Conservation (phyloP, 441 rosid genomes). For the Manihot esculenta region DNA sequence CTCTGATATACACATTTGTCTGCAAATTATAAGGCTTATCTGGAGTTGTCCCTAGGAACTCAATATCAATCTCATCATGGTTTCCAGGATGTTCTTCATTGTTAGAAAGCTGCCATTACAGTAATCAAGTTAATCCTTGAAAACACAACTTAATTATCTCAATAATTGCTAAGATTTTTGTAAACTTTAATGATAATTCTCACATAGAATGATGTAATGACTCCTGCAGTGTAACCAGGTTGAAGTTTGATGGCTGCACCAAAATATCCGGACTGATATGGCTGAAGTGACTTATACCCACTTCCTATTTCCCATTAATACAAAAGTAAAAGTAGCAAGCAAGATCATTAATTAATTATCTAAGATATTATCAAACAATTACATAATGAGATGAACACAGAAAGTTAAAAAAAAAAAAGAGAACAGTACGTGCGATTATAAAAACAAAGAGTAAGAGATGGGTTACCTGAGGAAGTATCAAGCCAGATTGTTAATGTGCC, state of each 20-base stretch:
- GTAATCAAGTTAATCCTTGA: no score
- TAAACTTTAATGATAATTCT: neutral
- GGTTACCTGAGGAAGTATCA: constrained; percentile 65
- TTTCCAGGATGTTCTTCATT: constrained; percentile 77
- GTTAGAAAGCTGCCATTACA: constrained; percentile 65
- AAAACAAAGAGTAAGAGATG: no score
- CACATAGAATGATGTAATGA: constrained; percentile 82
- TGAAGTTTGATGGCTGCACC: constrained; percentile 85
- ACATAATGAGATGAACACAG: no score
- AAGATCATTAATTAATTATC: neutral
- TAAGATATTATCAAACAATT: neutral
- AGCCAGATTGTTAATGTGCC: constrained; percentile 78
- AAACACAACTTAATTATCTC: no score
- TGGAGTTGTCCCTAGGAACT: constrained; percentile 84
- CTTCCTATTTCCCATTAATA: constrained; percentile 49
- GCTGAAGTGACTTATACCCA: constrained; percentile 77
- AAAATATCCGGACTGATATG: constrained; percentile 81
- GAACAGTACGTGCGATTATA: no score
- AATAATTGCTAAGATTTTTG: no score
- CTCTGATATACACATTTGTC: constrained; percentile 89
- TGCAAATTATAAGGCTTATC: constrained; percentile 89
- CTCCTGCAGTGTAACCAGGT: constrained; percentile 94
- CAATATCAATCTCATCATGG: constrained; percentile 95
- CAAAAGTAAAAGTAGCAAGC: no score
- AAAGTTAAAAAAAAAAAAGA: neutral